Evolutionary conservation across 163 green algal species (phyloP), one percentile per base, ranked within the genome.

Genomic region (Volvox carteri): DNA sequence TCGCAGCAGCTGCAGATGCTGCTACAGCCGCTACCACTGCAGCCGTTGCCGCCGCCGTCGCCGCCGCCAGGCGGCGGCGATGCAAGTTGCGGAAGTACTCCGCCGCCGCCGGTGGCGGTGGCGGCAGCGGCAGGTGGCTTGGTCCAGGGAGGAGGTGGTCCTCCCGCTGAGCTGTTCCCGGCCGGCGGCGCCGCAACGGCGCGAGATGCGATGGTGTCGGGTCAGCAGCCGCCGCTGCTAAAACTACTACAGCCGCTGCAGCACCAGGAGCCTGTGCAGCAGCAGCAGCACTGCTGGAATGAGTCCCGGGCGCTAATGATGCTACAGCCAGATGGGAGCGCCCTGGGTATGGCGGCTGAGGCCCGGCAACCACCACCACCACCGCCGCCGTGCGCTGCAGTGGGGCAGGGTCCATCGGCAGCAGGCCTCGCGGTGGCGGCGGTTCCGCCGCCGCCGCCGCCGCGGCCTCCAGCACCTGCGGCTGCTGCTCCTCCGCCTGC

Each of bases 1-100:
- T 70, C 30, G 48, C 75, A 68, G 75, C 73, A 39, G 35, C 73
- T n/a, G 44, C 73, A 80, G 73, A 14, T 58, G 70, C 70, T 1
- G 39, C 39, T 23, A 41, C 70, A 16, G 39, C 68, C 35, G 16
- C 68, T 56, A 42, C 39, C 9, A 18, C 41, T 37, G 70, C 70
- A 33, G 42, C 6, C n/a, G n/a, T n/a, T n/a, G n/a, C n/a, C n/a
- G n/a, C n/a, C n/a, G n/a, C n/a, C n/a, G n/a, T n/a, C n/a, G n/a
- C n/a, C 25, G 68, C 68, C 33, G 37, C 35, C 68, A 52, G 28
- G 35, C 67, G n/a, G 67, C 33, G 3, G 33, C 37, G 37, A 25
- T 50, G 67, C 67, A 7, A 33, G 19, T 70, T 30, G 19, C 58
- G 19, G 19, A n/a, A 12, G 33, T 18, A n/a, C 33, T 18, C 58